Conservation (phyloP, 176 grass and related monocot species). For the Zea luxurians region DNA sequence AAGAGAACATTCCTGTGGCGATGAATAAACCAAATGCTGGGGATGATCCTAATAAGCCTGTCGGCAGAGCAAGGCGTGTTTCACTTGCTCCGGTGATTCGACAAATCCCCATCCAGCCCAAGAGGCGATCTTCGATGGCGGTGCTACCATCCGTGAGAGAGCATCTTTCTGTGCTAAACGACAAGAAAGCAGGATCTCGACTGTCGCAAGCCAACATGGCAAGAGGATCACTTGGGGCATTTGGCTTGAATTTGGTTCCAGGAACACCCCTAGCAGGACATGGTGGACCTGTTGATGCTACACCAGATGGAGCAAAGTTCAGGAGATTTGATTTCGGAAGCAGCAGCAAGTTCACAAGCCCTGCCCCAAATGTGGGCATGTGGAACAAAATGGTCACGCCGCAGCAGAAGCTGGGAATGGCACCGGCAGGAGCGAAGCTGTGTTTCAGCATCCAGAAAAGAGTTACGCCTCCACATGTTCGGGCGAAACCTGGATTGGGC, state of each 20-base stretch:
- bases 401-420: conserved; percentile 38
- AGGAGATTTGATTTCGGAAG: conserved; percentile 39
- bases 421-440: conserved; percentile 32
- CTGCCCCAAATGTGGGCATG: conserved; percentile 52
- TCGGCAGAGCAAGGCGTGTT: conserved; percentile 64
- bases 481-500: conserved; percentile 22
- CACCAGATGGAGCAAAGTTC: conserved; percentile 51
- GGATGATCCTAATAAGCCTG: conserved; percentile 35
- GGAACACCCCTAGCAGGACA: conserved; percentile 34
- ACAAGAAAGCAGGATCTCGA: conserved; percentile 45
- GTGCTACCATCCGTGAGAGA: conserved; percentile 43
- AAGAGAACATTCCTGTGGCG: conserved; percentile 60
- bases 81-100: conserved; percentile 53
- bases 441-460: conserved; percentile 68
- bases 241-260: conserved; percentile 39
- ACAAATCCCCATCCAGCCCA: conserved; percentile 61
- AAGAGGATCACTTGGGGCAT: conserved; percentile 48
- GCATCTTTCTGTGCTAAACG: conserved; percentile 36
- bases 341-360: conserved; percentile 76
- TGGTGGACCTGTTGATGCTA: conserved; percentile 29
- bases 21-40: conserved; percentile 33
- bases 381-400: conserved; percentile 42
- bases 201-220: conserved; percentile 42
- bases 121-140: conserved; percentile 73
- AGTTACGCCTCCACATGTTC: conserved; percentile 42